phyloP scores from a whole-genome alignment of 352 stramenopile genomes.

The Peronospora destructor region DNA sequence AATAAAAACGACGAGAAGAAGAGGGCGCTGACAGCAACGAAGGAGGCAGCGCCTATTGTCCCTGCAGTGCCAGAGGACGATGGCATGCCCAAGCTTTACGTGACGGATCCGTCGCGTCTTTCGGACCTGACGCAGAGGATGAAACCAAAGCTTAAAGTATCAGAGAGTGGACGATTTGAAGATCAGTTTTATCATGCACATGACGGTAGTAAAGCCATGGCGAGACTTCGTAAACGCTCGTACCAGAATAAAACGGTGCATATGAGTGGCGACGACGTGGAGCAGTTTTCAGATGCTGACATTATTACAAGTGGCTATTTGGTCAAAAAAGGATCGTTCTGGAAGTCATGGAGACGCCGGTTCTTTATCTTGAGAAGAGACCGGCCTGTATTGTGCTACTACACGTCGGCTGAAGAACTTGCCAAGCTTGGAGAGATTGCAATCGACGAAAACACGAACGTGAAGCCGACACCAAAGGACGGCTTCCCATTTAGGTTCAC shows the following conservation, averaged over 20 bases:
- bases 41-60: constrained; percentile 20
- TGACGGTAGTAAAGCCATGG: constrained; percentile 72
- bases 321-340: constrained; percentile 84
- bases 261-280: constrained; percentile 68
- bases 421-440: constrained; percentile 76
- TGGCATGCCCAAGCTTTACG: constrained; percentile 11
- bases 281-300: constrained; percentile 82
- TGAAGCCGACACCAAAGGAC: constrained; percentile 42
- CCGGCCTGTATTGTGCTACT: constrained; percentile 70
- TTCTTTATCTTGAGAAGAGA: constrained; percentile 83
- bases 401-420: constrained; percentile 66
- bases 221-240: constrained; percentile 67
- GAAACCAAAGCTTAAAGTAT: constrained; percentile 71
- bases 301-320: constrained; percentile 76
- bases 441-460: constrained; percentile 56
- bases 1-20: constrained; percentile 10
- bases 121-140: constrained; percentile 24
- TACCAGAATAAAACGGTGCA: constrained; percentile 69
- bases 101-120: constrained; percentile 18
- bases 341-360: constrained; percentile 75
- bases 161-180: constrained; percentile 74
- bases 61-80: constrained; percentile 17
- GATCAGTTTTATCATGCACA: constrained; percentile 85
- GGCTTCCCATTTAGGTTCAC: constrained; percentile 61
- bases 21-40: constrained; percentile 4